Conservation (phyloP, 192 early-diverging fungal genomes). For the Podila epicladia region DNA sequence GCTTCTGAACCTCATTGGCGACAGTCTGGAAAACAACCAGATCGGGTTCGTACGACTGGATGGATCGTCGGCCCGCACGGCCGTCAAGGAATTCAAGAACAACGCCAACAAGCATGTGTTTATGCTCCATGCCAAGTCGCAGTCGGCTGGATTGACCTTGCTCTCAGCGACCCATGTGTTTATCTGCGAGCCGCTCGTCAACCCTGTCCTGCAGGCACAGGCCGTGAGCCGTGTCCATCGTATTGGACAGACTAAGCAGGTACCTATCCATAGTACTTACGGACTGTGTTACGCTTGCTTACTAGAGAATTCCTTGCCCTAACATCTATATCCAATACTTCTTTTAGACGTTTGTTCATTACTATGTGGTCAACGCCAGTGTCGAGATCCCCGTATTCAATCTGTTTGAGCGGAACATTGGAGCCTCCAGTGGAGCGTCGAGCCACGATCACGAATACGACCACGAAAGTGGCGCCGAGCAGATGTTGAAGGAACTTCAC, state of each 20-base stretch:
- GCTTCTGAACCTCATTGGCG: conserved; percentile 37
- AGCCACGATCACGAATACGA: not conserved
- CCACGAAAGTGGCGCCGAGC: not conserved
- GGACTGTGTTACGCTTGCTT: too few relatives aligned
- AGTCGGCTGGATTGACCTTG: conserved; percentile 56
- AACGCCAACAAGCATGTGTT: conserved; percentile 44
- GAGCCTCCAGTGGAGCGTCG: not conserved
- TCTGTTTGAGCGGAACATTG: conserved; percentile 24
- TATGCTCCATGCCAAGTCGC: conserved; percentile 52
- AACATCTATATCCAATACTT: not conserved
- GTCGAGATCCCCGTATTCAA: conserved; percentile 35
- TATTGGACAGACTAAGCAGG: conserved; percentile 55
- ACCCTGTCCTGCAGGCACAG: conserved; percentile 51
- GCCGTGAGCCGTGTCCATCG: conserved; percentile 58
- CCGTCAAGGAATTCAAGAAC: conserved; percentile 41
- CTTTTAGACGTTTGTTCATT: conserved; percentile 31
- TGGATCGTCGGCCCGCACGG: conserved; percentile 20
- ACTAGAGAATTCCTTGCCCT: not conserved
- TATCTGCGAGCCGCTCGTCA: conserved; percentile 55
- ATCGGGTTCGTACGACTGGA: conserved; percentile 51
- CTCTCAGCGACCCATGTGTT: conserved; percentile 51
- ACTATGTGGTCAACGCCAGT: conserved; percentile 21
- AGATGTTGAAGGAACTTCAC: not conserved
- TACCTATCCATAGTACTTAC: not conserved
- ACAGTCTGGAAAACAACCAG: conserved; percentile 39